phyloP scores from a whole-genome alignment of 257 asterid genomes.

The Orobanche coerulescens region DNA sequence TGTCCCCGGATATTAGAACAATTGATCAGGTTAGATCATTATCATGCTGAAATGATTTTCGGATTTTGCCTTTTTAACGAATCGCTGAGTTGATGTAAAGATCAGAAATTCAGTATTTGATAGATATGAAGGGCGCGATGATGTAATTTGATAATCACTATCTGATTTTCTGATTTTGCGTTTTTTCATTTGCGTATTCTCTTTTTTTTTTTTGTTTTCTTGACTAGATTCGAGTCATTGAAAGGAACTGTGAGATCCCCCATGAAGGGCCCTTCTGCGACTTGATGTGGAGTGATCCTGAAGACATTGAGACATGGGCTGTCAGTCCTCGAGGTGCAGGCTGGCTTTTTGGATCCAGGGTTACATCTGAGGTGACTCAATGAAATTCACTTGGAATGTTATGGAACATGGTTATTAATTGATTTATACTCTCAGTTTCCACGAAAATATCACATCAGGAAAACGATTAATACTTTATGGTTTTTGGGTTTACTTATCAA shows the following conservation, averaged over 20 bases:
- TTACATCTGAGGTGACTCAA: slow-evolving; percentile 73
- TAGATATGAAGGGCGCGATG: background rate
- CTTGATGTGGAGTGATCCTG: slow-evolving; percentile 99
- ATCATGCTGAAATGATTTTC: background rate
- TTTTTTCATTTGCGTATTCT: background rate
- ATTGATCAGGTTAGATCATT: slow-evolving; percentile 69
- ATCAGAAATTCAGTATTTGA: background rate
- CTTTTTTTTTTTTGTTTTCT: slow-evolving; percentile 20
- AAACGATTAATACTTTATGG: background rate
- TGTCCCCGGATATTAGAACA: slow-evolving; percentile 95
- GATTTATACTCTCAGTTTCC: background rate
- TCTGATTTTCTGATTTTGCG: background rate
- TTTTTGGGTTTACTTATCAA: background rate
- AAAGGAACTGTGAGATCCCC: slow-evolving; percentile 91
- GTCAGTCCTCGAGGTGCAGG: slow-evolving; percentile 99
- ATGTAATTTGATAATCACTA: too few species aligned
- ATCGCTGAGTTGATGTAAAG: background rate
- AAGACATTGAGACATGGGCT: slow-evolving; percentile 99
- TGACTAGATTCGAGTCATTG: slow-evolving; percentile 83
- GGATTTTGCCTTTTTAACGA: background rate
- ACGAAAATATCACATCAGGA: background rate
- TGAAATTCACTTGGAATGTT: background rate
- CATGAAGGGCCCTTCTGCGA: slow-evolving; percentile 99
- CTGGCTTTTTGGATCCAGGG: slow-evolving; percentile 98
- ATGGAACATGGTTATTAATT: background rate